Base-by-base conservation (phyloP, 306 rosid genomes). In the Prunus dulcis region DNA sequence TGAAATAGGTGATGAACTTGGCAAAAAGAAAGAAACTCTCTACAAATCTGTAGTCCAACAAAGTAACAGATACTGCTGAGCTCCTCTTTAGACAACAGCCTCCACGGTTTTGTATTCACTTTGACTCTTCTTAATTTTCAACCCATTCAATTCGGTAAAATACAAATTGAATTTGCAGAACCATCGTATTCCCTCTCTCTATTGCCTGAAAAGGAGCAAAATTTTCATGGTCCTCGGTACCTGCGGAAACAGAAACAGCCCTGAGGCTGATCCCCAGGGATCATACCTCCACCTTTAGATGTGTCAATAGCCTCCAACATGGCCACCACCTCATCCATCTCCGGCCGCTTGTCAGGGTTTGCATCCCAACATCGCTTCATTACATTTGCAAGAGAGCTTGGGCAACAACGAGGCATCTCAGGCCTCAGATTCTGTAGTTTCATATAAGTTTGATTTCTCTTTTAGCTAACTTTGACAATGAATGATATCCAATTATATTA, bases 361-460 rank as follows among this genome's bases (percentile, higher is more conserved):
- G 97, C 97, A 67, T 95, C 98, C 99, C 99, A 95, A 81, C 99
- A 95, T 79, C 99, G 92, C 86, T 92, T 95, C 99, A 95, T 95
- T 81, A 95, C 99, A 76, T 92, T 95, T 64, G 99, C 92, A 43
- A 95, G 92, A 13, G 97, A 81, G 71, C 98, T 92, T n/a, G 98
- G 97, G 86, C 98, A 95, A 88, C 98, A 95, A 7, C 97, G 90
- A 17, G 98, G 98, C 76, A 95, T 90, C 85, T 95, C 98, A 0
- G 98, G 98, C 90, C 98, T 89, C 78, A 95, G 88, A 82, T 95
- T 95, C 99, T 95, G 96, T 69, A 77, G 79, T 86, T 78, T 75
- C 67, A n/a, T 38, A 68, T 6, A 57, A 80, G 61, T 52, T 61
- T 25, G 28, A 70, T 28, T 64, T 81, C 45, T 23, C 25, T 28